Evolutionary conservation across 768 basidiomycete genomes (phyloP).

Genomic region (Tulasnella sp.): DNA sequence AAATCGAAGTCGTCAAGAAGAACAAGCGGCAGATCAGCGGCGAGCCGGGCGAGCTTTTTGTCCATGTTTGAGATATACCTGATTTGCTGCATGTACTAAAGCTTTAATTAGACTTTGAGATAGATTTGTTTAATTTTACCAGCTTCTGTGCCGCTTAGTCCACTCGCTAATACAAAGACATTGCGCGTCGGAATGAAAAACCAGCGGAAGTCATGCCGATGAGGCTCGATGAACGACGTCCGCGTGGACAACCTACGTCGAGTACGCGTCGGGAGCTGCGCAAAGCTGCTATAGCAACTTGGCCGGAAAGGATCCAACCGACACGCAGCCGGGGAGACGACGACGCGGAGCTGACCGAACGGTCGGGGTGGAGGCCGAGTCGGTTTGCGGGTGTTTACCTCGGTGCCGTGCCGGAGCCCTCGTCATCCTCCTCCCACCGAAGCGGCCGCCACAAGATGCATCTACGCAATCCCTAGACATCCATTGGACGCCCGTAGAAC

Average conservation of each 20-base stretch:
- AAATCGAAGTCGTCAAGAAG: constrained; percentile 3
- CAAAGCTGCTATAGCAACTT: background rate
- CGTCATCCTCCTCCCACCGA: background rate
- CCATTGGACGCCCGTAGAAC: background rate
- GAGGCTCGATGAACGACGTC: too few relatives aligned
- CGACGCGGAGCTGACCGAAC: background rate
- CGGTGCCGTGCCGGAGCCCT: background rate
- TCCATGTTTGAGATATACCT: background rate
- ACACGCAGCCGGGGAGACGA: background rate
- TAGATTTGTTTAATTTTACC: background rate
- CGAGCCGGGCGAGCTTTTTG: constrained; percentile 10
- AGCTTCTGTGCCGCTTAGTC: background rate
- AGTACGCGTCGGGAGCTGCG: background rate
- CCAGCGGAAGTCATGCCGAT: too few relatives aligned
- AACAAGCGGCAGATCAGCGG: constrained; percentile 9
- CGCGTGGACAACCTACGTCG: background rate
- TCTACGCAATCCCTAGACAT: background rate
- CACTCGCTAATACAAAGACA: too few relatives aligned
- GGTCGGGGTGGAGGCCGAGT: background rate
- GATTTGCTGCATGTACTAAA: background rate
- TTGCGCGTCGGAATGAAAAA: too few relatives aligned
- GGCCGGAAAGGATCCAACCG: background rate
- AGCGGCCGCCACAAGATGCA: background rate
- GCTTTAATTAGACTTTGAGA: background rate
- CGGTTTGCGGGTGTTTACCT: background rate